Evolutionary conservation across 2,329 filamentous ascomycete genomes (phyloP).

Genomic region (Botrytis sinoallii): DNA sequence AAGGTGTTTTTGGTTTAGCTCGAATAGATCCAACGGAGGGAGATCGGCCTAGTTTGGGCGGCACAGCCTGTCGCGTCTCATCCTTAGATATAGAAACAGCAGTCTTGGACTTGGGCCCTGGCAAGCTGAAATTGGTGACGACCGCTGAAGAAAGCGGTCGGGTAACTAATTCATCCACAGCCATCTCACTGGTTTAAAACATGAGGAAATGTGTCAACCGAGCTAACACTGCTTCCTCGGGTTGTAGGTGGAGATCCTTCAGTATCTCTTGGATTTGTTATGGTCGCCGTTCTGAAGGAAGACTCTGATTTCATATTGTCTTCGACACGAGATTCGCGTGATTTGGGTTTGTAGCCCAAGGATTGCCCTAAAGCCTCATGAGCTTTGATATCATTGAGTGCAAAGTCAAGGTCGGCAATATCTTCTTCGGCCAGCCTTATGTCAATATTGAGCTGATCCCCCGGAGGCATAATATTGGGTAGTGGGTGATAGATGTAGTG

Average conservation of each 20-base stretch:
- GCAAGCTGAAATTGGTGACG: slow-evolving; percentile 34
- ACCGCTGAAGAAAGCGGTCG: slow-evolving; percentile 27
- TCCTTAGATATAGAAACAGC: neutral
- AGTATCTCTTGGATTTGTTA: slow-evolving; percentile 15
- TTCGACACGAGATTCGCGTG: neutral
- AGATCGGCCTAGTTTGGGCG: neutral
- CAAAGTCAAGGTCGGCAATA: neutral
- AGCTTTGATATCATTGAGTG: neutral
- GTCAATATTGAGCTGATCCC: slow-evolving; percentile 2
- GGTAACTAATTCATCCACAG: slow-evolving; percentile 19
- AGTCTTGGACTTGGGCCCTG: slow-evolving; percentile 26
- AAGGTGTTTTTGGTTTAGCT: slow-evolving; percentile 26
- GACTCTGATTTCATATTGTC: slow-evolving; percentile 14
- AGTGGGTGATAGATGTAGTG: slow-evolving; percentile 14
- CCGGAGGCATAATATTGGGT: neutral
- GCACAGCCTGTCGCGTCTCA: neutral
- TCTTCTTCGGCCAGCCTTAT: neutral
- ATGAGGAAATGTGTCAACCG: slow-evolving; percentile 30
- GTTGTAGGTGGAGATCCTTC: slow-evolving; percentile 18
- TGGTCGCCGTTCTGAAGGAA: slow-evolving; percentile 15
- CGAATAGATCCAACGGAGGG: slow-evolving; percentile 12
- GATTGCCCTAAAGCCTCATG: neutral
- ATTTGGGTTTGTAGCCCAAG: neutral
- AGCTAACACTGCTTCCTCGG: slow-evolving; percentile 26
- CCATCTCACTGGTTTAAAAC: slow-evolving; percentile 26